These are phyloP conservation scores for Tetrahymena malaccensis DNA, from an alignment of 73 alveolate genomes.

Conservation along the genomic window DNA sequence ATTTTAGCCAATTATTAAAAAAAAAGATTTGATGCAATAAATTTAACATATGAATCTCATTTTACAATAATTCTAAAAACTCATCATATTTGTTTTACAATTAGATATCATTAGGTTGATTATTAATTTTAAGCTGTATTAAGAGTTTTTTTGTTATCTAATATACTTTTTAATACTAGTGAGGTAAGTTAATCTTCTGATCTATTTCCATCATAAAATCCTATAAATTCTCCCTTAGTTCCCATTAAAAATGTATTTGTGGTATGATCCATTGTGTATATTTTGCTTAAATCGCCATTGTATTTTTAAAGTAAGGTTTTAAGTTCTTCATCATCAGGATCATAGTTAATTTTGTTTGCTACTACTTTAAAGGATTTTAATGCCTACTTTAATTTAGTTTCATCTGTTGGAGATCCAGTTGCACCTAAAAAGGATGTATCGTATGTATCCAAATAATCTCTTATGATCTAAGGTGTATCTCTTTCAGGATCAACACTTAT, in stretches of 20 bases:
- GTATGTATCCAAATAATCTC: slow-evolving; percentile 48
- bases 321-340: slow-evolving; percentile 57
- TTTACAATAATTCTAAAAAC: no score
- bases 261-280: slow-evolving; percentile 66
- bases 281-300: slow-evolving; percentile 37
- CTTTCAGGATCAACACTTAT: slow-evolving; percentile 77
- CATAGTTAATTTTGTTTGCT: slow-evolving; percentile 59
- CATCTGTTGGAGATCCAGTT: slow-evolving; percentile 51
- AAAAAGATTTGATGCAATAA: no score
- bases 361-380: slow-evolving; percentile 64
- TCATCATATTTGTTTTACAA: background rate
- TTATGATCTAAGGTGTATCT: slow-evolving; percentile 57
- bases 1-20: no score
- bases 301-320: slow-evolving; percentile 8
- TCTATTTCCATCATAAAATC: background rate
- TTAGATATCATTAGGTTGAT: background rate
- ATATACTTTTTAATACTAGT: background rate
- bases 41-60: no score
- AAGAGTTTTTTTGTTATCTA: background rate
- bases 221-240: background rate
- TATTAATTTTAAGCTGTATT: background rate
- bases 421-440: slow-evolving; percentile 63
- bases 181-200: background rate
- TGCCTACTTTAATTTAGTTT: slow-evolving; percentile 62
- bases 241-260: slow-evolving; percentile 59